Evolutionary conservation across 169 alveolate genomes (phyloP), one percentile per base, ranked within the genome.

Genomic region (Babesia ovis): DNA sequence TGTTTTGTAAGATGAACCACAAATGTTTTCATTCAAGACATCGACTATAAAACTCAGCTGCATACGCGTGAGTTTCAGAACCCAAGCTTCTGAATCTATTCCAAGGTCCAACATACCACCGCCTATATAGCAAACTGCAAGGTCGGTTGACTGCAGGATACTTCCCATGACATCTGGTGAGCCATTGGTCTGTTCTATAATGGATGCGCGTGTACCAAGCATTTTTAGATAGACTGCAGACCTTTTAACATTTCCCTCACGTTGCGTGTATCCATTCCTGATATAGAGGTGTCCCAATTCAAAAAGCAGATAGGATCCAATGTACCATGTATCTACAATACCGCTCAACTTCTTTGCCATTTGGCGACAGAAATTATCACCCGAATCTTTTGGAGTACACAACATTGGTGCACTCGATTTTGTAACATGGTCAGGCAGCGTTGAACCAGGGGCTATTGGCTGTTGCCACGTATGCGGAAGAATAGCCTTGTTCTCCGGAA

Each of bases 201-300:
- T 68, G 9, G 64, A 58, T 9, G 86, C 86, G 35, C 77, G 71
- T 18, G 86, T 77, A 0, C 86, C 86, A 29, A 77, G 51, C 86
- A 77, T 67, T 32, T 77, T 77, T 12, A 77, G 82, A 58, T 56
- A 77, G 20, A 77, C 57, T 18, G 86, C 64, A 11, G 79, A 62
- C 69, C 57, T 32, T 12, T 48, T 22, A 9, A 20, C 9, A 14
- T 20, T 68, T 12, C 71, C 86, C 45, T 55, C 64, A n/a, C 76
- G 41, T 45, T 77, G 59, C 23, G 79, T 77, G 56, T 68, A 86
- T n/a, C 89, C 89, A 53, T 86, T 86, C n/a, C 70, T 64, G 54
- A 86, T 66, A 32, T 77, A 53, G 37, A 86, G 68, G 67, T 81
- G 84, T 6, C 92, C 92, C 76, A 86, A 54, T 32, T 86, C 92